Evolutionary conservation across 1,284 basidiomycete species (phyloP).

Genomic region (Boletus mariae): DNA sequence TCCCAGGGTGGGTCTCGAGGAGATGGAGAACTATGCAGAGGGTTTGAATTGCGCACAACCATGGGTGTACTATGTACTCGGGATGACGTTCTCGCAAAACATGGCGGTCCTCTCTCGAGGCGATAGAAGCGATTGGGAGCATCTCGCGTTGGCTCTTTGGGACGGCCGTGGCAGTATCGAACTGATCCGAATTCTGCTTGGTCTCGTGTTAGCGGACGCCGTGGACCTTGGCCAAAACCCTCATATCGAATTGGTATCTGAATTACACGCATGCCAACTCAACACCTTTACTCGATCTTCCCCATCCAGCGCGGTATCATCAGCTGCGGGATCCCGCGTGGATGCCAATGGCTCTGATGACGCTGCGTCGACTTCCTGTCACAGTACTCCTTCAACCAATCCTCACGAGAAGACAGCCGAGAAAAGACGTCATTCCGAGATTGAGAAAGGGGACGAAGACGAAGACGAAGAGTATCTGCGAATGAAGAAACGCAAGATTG

Average conservation of each 20-base stretch:
- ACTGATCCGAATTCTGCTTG: neutral
- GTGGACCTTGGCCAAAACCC: neutral
- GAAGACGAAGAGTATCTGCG: no score
- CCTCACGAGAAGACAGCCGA: no score
- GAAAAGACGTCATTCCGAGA: no score
- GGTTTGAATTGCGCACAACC: neutral
- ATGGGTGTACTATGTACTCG: neutral
- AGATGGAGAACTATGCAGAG: neutral
- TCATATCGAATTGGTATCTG: neutral
- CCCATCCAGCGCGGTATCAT: no score
- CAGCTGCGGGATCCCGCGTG: no score
- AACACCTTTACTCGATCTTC: no score
- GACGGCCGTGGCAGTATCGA: neutral
- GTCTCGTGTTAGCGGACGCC: neutral
- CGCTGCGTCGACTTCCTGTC: no score
- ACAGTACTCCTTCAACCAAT: no score
- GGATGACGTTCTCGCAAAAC: neutral
- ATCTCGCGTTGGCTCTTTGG: neutral
- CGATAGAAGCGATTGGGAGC: neutral
- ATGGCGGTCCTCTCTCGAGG: neutral
- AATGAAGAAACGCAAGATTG: no score
- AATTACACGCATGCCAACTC: neutral
- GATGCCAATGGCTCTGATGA: no score
- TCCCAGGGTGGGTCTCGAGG: neutral
- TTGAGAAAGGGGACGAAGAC: no score